Evolutionary conservation across 164 flowering plant genomes (phyloP).

Genomic region (Chimonanthus praecox): DNA sequence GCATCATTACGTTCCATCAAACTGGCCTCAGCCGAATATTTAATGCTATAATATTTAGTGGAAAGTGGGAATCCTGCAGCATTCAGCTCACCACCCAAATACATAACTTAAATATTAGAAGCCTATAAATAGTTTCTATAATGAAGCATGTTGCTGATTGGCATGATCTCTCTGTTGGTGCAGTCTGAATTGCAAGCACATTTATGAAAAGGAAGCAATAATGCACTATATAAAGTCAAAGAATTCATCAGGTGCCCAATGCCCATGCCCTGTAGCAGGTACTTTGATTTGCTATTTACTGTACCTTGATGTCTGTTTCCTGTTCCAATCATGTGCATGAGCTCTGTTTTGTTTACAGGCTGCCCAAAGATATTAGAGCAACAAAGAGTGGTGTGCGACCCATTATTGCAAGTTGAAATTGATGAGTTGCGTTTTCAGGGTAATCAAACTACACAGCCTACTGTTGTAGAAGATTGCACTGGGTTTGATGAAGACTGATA

Average conservation of each 20-base stretch:
- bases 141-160: no score
- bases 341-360: slow-evolving; percentile 25
- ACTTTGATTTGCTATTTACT: slow-evolving; percentile 1
- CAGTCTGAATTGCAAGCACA: slow-evolving; percentile 88
- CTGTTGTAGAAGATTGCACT: slow-evolving; percentile 68
- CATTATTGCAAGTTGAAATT: slow-evolving; percentile 59
- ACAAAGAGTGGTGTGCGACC: slow-evolving; percentile 55
- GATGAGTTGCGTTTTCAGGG: slow-evolving; percentile 62
- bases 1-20: no score
- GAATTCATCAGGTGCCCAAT: slow-evolving; percentile 18
- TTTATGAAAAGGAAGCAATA: slow-evolving; percentile 73
- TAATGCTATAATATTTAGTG: no score
- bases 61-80: no score
- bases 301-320: background rate
- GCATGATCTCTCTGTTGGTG: slow-evolving; percentile 6
- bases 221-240: slow-evolving; percentile 43
- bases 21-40: no score
- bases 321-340: slow-evolving; percentile 1
- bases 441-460: slow-evolving; percentile 27
- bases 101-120: no score
- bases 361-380: slow-evolving; percentile 58
- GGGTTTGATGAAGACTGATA: slow-evolving; percentile 39
- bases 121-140: no score
- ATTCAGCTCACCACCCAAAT: no score
- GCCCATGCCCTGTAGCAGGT: slow-evolving; percentile 96